phyloP scores from a whole-genome alignment of 176 grass and related monocot species.

The Oryza coarctata region DNA sequence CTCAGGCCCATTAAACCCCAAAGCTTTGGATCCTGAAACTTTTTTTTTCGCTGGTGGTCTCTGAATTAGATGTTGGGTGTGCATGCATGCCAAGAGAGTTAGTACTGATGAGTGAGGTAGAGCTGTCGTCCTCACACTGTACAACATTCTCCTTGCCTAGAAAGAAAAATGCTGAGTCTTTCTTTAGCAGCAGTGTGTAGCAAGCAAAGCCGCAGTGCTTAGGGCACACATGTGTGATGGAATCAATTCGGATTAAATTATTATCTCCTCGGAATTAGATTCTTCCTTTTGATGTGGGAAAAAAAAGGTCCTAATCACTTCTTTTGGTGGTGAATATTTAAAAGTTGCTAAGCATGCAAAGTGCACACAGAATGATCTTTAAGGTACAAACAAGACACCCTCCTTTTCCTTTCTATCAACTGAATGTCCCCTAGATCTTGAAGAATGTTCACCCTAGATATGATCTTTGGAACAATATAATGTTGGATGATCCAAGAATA shows the following conservation, averaged over 20 bases:
- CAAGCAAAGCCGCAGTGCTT: background rate
- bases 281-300: slow-evolving; percentile 45
- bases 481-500: slow-evolving; percentile 64
- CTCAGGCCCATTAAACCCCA: slow-evolving; percentile 50
- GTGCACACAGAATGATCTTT: slow-evolving; percentile 66
- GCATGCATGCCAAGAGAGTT: slow-evolving; percentile 17
- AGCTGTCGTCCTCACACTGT: slow-evolving; percentile 22
- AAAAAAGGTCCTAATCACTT: slow-evolving; percentile 77
- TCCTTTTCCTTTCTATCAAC: slow-evolving; percentile 71
- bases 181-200: slow-evolving; percentile 34
- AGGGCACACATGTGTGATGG: slow-evolving; percentile 12
- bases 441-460: slow-evolving; percentile 58
- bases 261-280: slow-evolving; percentile 46
- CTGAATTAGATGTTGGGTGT: slow-evolving; percentile 31
- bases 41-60: slow-evolving; percentile 14
- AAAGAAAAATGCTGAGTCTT: slow-evolving; percentile 41
- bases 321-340: slow-evolving; percentile 73
- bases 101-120: slow-evolving; percentile 9
- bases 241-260: slow-evolving; percentile 36
- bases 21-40: slow-evolving; percentile 54
- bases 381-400: slow-evolving; percentile 47
- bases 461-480: slow-evolving; percentile 46
- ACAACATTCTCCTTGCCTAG: slow-evolving; percentile 30
- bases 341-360: slow-evolving; percentile 80
- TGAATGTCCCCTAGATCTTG: slow-evolving; percentile 52